These are phyloP conservation scores for Saturnispora diversa DNA, from an alignment of 805 yeast genomes.

Conservation along the genomic window DNA sequence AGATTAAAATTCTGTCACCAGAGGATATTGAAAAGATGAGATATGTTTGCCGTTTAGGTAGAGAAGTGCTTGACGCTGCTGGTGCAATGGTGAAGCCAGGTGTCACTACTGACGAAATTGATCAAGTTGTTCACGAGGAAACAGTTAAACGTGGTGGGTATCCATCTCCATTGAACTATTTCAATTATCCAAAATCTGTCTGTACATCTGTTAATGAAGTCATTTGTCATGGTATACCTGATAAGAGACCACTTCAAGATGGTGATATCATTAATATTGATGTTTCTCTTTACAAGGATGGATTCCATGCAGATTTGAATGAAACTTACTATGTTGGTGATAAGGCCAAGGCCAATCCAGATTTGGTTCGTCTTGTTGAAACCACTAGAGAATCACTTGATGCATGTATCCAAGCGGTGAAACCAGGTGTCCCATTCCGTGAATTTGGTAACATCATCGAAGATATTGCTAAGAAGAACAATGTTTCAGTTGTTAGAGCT, in stretches of 20 bases:
- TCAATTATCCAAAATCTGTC: constrained; percentile 83
- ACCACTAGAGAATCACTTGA: constrained; percentile 84
- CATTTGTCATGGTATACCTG: constrained; percentile 97
- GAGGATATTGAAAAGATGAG: constrained; percentile 70
- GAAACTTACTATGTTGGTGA: constrained; percentile 97
- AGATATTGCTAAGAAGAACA: constrained; percentile 68
- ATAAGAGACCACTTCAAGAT: constrained; percentile 73
- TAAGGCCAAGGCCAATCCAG: constrained; percentile 70
- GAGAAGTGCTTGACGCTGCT: constrained; percentile 85
- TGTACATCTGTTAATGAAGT: constrained; percentile 94
- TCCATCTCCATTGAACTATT: constrained; percentile 93
- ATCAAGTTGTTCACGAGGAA: constrained; percentile 77
- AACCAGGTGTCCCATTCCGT: constrained; percentile 88
- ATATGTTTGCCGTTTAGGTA: constrained; percentile 63
- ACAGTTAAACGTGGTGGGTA: constrained; percentile 83
- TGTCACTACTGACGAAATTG: constrained; percentile 87
- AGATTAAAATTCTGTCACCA: constrained; percentile 54
- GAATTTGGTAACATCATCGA: constrained; percentile 83
- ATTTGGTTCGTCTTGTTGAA: constrained; percentile 83
- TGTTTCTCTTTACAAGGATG: constrained; percentile 75
- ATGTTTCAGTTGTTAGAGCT: constrained; percentile 80
- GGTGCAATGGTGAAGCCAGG: constrained; percentile 84
- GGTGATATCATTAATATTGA: constrained; percentile 94
- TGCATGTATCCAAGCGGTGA: constrained; percentile 72
- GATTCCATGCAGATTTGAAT: constrained; percentile 89